Conservation (phyloP, 805 yeast species). For the Pichia phayaonensis region DNA sequence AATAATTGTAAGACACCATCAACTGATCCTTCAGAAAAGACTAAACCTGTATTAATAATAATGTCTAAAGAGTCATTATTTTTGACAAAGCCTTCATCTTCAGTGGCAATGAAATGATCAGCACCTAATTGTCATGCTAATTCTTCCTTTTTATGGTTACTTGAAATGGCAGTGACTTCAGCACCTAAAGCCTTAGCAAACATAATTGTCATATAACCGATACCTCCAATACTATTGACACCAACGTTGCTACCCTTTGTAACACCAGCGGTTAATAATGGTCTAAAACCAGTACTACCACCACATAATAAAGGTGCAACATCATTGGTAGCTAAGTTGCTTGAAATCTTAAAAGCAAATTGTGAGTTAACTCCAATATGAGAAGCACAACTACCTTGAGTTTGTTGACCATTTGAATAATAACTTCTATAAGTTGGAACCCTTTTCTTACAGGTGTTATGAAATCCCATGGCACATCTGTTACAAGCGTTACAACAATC, state of each 20-base stretch:
- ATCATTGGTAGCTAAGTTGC: constrained; percentile 29
- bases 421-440: constrained; percentile 45
- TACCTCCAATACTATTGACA: constrained; percentile 38
- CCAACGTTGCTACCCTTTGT: constrained; percentile 44
- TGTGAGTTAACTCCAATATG: constrained; percentile 36
- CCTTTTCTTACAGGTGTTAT: constrained; percentile 41
- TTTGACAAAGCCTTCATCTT: constrained; percentile 35
- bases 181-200: constrained; percentile 55
- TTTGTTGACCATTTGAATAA: constrained; percentile 37
- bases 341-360: constrained; percentile 42
- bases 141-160: constrained; percentile 40
- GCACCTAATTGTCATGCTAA: constrained; percentile 47
- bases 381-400: constrained; percentile 45
- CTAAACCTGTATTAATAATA: constrained; percentile 40
- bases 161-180: constrained; percentile 48
- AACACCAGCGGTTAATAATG: constrained; percentile 32
- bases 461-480: constrained; percentile 31
- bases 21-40: constrained; percentile 27
- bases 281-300: constrained; percentile 46
- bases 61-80: constrained; percentile 34
- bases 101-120: constrained; percentile 45
- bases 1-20: constrained; percentile 20
- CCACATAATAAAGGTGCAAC: constrained; percentile 54
- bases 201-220: constrained; percentile 37
- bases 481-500: constrained; percentile 33